phyloP scores from a whole-genome alignment of 129 eudicot genomes.

The Artemisia argyi region DNA sequence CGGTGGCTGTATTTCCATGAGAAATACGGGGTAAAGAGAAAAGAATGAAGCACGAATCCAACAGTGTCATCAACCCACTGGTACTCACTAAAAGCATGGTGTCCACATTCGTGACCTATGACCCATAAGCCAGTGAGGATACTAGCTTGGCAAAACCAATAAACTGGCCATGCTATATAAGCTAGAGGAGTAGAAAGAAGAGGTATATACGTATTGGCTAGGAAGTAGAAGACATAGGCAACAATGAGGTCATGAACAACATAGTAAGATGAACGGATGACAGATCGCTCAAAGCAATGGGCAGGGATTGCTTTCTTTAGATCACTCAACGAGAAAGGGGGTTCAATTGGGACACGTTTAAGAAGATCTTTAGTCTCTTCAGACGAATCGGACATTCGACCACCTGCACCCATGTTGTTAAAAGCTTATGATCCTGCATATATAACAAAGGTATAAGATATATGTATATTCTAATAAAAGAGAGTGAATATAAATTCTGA shows the following conservation, averaged over 20 bases:
- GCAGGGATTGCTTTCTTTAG: conserved; percentile 42
- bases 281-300: conserved; percentile 32
- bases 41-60: conserved; percentile 32
- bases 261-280: conserved; percentile 29
- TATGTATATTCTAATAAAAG: too few relatives aligned
- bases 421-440: not conserved
- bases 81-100: conserved; percentile 34
- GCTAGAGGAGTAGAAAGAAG: conserved; percentile 23
- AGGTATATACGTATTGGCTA: conserved; percentile 29
- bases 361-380: conserved; percentile 6
- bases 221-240: conserved; percentile 26
- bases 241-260: conserved; percentile 37
- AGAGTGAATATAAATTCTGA: too few relatives aligned
- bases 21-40: conserved; percentile 35
- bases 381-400: conserved; percentile 6
- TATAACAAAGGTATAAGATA: too few relatives aligned
- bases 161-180: conserved; percentile 36
- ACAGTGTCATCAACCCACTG: conserved; percentile 36
- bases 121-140: conserved; percentile 42
- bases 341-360: conserved; percentile 28
- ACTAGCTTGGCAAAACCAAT: conserved; percentile 36
- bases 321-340: conserved; percentile 35
- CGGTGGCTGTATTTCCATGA: conserved; percentile 42
- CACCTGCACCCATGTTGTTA: not conserved
- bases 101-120: conserved; percentile 39